Percentiles rank a stretch among this genome's conserved stretches.
phyloP scores from a whole-genome alignment of 2,329 filamentous ascomycete genomes.

The Xylariaceae sp. region DNA sequence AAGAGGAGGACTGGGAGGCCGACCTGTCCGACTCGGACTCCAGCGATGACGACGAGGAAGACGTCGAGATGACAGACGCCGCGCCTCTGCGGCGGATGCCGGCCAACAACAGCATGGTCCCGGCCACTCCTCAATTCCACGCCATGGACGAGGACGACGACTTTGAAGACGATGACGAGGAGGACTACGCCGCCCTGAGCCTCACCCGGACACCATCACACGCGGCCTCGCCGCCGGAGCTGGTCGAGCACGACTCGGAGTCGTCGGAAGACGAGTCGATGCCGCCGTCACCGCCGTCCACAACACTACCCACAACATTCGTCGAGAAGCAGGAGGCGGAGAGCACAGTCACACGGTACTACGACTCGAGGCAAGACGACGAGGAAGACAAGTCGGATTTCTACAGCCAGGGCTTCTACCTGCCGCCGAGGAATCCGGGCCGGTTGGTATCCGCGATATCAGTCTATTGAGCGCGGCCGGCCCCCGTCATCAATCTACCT shows the following conservation, averaged over 20 bases:
- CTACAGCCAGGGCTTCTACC: conserved; percentile 47
- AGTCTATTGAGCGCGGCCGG: conserved; percentile 52
- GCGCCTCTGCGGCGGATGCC: conserved; percentile 39
- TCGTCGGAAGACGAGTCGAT: conserved; percentile 66
- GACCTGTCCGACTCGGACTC: conserved; percentile 53
- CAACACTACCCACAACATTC: conserved; percentile 51
- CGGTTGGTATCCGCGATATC: conserved; percentile 48
- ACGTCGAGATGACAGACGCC: conserved; percentile 48
- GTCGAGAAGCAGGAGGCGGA: conserved; percentile 46
- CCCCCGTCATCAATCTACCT: conserved; percentile 26
- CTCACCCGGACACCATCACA: conserved; percentile 64
- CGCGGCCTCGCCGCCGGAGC: conserved; percentile 59
- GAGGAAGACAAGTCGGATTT: conserved; percentile 32
- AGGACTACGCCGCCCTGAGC: conserved; percentile 57
- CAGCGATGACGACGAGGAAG: conserved; percentile 46
- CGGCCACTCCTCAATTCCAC: conserved; percentile 26
- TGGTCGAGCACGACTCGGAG: conserved; percentile 62
- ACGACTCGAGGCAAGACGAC: conserved; percentile 30
- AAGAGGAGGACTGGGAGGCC: conserved; percentile 64
- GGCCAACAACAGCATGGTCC: conserved; percentile 23
- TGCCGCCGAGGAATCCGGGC: conserved; percentile 42
- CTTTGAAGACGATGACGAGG: conserved; percentile 34
- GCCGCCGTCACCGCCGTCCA: conserved; percentile 60
- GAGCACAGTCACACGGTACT: conserved; percentile 26
- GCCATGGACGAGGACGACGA: conserved; percentile 31